Evolutionary conservation across 306 rosid species (phyloP), one percentile per base, ranked within the genome.

Genomic region (Sophora flavescens): DNA sequence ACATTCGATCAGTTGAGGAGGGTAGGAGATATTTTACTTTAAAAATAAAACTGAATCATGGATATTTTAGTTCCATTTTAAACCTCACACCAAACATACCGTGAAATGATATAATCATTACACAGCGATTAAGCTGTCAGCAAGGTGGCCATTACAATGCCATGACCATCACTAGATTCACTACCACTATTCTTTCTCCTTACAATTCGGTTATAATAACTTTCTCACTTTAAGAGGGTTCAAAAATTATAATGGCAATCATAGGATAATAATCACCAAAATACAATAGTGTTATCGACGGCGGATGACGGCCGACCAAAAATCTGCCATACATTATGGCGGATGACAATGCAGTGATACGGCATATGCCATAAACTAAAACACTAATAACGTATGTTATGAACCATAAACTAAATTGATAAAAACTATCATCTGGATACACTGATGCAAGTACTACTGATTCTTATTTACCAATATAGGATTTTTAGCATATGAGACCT

Each of bases 161-260:
- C 39, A 35, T 4, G 39, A 35, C 48, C 76, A 57, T 17, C 59
- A 57, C 18, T 22, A 22, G 22, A 22, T 22, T 22, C 22, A 22
- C 22, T 0, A 0, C 48, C 32, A 1, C 18, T 5, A 18, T 36
- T 35, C 57, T 3, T 30, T 54, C 36, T 66, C 47, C 48, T 39
- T 57, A 57, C 33, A 77, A 70, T 11, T 38, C 59, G 51, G 48
- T 52, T 62, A 72, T 18, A 50, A 60, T 22, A 38, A 44, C 68
- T 51, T 56, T 15, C 74, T 26, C 36, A 57, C 32, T 64, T 64
- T 10, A 42, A 15, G 11, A 67, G 51, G 13, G 58, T 67, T 28
- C 9, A 14, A 42, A 36, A 59, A 44, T n/a, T 6, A 44, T 13
- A 53, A 18, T 56, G 53, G 60, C 16, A 47, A 26, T 26, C 0